Evolutionary conservation across 805 yeast species (phyloP).

Genomic region (Metschnikowia noctiluminum): DNA sequence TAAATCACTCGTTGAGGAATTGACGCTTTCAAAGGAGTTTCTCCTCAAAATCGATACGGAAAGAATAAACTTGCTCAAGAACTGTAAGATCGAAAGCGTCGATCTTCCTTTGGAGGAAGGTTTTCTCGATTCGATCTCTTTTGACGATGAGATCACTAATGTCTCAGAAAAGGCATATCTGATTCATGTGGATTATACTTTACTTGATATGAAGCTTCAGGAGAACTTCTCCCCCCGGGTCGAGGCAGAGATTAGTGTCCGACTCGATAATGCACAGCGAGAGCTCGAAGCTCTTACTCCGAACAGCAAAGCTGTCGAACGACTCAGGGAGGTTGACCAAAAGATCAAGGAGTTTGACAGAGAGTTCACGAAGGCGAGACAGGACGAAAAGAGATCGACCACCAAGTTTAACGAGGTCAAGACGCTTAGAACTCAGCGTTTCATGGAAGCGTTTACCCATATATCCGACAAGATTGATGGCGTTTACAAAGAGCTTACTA

Average conservation of each 20-base stretch:
- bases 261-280: constrained; percentile 31
- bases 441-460: constrained; percentile 73
- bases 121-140: constrained; percentile 55
- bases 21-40: constrained; percentile 47
- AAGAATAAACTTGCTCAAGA: constrained; percentile 56
- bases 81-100: constrained; percentile 71
- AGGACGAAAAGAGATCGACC: constrained; percentile 51
- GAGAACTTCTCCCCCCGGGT: constrained; percentile 38
- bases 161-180: constrained; percentile 38
- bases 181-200: constrained; percentile 54
- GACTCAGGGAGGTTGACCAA: constrained; percentile 65
- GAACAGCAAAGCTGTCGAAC: constrained; percentile 75
- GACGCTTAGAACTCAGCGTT: constrained; percentile 54
- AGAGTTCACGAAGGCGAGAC: constrained; percentile 62
- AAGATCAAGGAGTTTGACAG: constrained; percentile 58
- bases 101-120: constrained; percentile 62
- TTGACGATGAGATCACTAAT: constrained; percentile 48
- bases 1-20: constrained; percentile 26
- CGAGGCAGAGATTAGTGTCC: constrained; percentile 35
- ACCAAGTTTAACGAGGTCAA: constrained; percentile 59
- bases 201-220: constrained; percentile 42
- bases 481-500: constrained; percentile 84
- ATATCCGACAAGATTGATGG: constrained; percentile 68
- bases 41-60: constrained; percentile 53
- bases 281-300: constrained; percentile 60